Base-by-base conservation (phyloP, 331 rosid species). In the Malus hybrid region DNA sequence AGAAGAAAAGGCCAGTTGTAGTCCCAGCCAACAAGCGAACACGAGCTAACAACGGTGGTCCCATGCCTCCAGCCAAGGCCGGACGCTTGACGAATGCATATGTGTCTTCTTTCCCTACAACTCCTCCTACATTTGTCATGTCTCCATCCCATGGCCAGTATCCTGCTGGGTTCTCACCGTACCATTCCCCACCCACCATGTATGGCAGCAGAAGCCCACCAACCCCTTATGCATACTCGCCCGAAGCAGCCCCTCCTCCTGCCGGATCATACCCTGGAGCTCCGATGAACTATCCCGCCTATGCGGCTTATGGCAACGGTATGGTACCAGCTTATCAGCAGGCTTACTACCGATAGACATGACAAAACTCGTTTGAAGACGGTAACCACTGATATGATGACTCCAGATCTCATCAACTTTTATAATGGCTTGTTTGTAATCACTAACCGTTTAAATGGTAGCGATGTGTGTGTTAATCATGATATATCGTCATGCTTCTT, bases 381-480 rank as follows among this genome's bases (percentile, higher is more conserved):
- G 96, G 99, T 92, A 90, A 95, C 97, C 89, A 91, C 99, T 95
- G 99, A 95, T 94, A 87, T 83, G 90, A 88, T 81, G 94, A 92
- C 96, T 80, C 81, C 33, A 16, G 79, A 84, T 89, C 91, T 86
- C 85, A 75, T 90, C 85, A 73, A 86, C 83, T 87, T 91, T 88
- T 83, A 82, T 80, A 83, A 82, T 87, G 93, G 84, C 75, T 82
- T 94, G 93, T 90, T 88, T 88, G 97, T 89, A 95, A 89, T 90
- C 93, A 82, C 99, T 92, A 89, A 95, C 98, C 96, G 90, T 90
- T 75, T 90, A 90, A 44, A 95, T 92, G 95, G 99, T 95, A 95
- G 99, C 82, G 89, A 96, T 83, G 79, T 90, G 96, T 90, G 96
- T 94, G 96, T 90, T 89, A 88, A 90, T 95, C 84, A 81, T 85